Evolutionary conservation across 768 basidiomycete genomes (phyloP).

Genomic region (Amyloporia xantha): DNA sequence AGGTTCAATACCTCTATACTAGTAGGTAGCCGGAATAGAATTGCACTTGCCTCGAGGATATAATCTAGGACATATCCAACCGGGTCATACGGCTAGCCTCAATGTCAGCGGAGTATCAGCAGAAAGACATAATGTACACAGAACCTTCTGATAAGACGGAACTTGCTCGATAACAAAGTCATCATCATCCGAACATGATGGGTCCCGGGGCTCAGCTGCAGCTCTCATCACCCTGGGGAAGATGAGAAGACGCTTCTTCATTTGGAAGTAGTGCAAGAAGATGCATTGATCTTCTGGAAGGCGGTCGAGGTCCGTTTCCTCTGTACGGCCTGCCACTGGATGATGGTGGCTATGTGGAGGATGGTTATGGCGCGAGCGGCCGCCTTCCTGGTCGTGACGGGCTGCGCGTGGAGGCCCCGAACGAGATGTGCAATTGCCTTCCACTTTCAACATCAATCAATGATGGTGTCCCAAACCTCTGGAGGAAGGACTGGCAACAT

Average conservation of each 20-base stretch:
- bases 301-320: no score
- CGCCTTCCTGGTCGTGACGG: no score
- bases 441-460: not conserved
- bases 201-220: constrained; percentile 8
- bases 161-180: not conserved
- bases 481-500: no score
- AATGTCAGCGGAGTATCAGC: not conserved
- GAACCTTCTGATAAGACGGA: not conserved
- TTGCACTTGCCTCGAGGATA: constrained; percentile 10
- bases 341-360: no score
- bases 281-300: constrained; percentile 11
- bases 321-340: no score
- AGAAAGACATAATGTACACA: no score
- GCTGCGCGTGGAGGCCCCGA: not conserved
- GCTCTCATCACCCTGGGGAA: constrained; percentile 7
- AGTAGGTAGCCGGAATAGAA: not conserved
- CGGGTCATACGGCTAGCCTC: not conserved
- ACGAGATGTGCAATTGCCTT: constrained; percentile 1
- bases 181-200: not conserved
- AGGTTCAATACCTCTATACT: not conserved
- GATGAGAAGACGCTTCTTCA: constrained; percentile 2
- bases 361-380: no score
- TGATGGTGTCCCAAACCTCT: no score
- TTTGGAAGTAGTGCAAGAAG: constrained; percentile 9
- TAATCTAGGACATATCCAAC: constrained; percentile 14